Conservation (phyloP, 2,329 filamentous ascomycete genomes). For the Nemania abortiva region DNA sequence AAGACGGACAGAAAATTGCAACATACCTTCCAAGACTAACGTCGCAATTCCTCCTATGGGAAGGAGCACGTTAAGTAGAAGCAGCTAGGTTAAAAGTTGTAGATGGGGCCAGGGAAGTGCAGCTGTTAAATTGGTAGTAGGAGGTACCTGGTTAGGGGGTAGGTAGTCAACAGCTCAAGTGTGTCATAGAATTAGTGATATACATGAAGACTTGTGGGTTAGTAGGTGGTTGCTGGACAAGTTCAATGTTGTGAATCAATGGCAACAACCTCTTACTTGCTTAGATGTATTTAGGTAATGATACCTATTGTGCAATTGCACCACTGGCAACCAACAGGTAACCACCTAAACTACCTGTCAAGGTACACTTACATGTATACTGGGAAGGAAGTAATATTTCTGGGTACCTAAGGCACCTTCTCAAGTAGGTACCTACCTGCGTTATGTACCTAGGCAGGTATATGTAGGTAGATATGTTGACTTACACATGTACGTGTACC, state of each 20-base stretch:
- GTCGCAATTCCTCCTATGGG: conserved; percentile 5
- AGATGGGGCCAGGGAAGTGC: not conserved
- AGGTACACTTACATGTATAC: too few relatives aligned
- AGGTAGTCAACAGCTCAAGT: not conserved
- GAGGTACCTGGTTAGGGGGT: not conserved
- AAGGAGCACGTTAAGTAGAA: conserved; percentile 19
- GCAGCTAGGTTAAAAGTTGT: not conserved
- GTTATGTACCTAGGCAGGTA: too few relatives aligned
- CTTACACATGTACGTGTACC: too few relatives aligned
- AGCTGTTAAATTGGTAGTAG: not conserved
- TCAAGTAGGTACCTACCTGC: too few relatives aligned
- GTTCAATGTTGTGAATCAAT: not conserved
- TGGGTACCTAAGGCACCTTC: too few relatives aligned
- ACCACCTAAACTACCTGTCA: too few relatives aligned
- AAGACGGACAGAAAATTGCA: conserved; percentile 10
- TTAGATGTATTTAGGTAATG: not conserved
- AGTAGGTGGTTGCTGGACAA: not conserved
- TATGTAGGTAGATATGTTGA: too few relatives aligned
- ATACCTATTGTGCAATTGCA: not conserved
- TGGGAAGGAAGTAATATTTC: too few relatives aligned
- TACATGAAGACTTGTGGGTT: not conserved
- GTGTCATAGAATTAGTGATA: not conserved
- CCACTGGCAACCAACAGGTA: too few relatives aligned
- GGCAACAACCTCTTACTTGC: not conserved
- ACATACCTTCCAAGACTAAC: conserved; percentile 28